Percentiles rank a stretch among this genome's conserved stretches.
phyloP scores from a whole-genome alignment of 495 filamentous ascomycete genomes.

The Penicillium ochrochloron region DNA sequence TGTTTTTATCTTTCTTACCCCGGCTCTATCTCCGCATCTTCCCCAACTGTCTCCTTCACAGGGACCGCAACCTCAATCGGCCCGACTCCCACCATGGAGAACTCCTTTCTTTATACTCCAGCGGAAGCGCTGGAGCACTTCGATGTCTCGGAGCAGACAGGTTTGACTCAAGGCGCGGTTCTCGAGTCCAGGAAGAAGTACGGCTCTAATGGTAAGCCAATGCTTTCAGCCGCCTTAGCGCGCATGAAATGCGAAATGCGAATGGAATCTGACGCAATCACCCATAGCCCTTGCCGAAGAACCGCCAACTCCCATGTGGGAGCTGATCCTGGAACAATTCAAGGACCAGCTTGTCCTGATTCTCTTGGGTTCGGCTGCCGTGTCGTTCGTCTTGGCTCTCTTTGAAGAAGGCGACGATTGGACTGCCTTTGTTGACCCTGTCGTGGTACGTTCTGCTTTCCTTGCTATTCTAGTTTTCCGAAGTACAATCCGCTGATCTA shows the following conservation, averaged over 20 bases:
- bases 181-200: slow-evolving; percentile 63
- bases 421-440: slow-evolving; percentile 98
- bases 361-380: slow-evolving; percentile 86
- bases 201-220: slow-evolving; percentile 81
- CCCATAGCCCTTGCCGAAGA: slow-evolving; percentile 87
- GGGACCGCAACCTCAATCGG: slow-evolving; percentile 25
- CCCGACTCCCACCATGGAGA: slow-evolving; percentile 66
- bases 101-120: slow-evolving; percentile 71
- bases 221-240: not conserved
- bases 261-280: slow-evolving; percentile 8
- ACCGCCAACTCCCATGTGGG: slow-evolving; percentile 95
- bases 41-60: slow-evolving; percentile 13
- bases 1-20: slow-evolving; percentile 16
- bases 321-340: slow-evolving; percentile 97
- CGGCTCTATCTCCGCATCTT: slow-evolving; percentile 26
- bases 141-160: slow-evolving; percentile 64
- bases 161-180: slow-evolving; percentile 75
- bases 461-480: not conserved
- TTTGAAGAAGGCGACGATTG: slow-evolving; percentile 92
- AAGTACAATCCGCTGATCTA: slow-evolving; percentile 20
- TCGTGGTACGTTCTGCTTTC: slow-evolving; percentile 68
- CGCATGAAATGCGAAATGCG: not conserved
- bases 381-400: slow-evolving; percentile 92
- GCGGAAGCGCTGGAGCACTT: slow-evolving; percentile 75
- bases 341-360: slow-evolving; percentile 99